Percentiles rank a stretch among this genome's conserved stretches.
These are phyloP conservation scores for Chalaropsis thielavioides DNA, from an alignment of 2,329 filamentous ascomycete species.

Conservation along the genomic window DNA sequence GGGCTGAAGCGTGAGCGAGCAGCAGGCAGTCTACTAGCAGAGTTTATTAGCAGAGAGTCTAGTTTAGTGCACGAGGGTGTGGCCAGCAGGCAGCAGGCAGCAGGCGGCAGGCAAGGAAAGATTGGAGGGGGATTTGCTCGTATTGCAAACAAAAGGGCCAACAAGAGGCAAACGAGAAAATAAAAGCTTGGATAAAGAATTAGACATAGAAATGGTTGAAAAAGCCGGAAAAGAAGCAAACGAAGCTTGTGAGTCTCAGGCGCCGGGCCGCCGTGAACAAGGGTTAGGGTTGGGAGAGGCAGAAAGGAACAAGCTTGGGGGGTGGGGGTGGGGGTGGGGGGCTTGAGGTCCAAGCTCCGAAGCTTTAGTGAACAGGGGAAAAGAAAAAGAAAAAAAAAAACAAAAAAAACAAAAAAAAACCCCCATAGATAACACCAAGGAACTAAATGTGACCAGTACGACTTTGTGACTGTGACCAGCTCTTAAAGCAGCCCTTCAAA, in stretches of 20 bases:
- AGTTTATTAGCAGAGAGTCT: not conserved
- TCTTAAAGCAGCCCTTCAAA: too few species aligned
- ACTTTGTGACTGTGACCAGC: too few species aligned
- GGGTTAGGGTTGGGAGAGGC: too few species aligned
- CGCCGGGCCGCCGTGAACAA: too few species aligned
- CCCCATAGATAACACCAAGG: not conserved
- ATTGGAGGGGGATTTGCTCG: not conserved
- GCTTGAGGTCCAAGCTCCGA: not conserved
- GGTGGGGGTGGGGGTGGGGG: not conserved
- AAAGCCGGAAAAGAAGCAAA: not conserved
- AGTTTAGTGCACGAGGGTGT: not conserved
- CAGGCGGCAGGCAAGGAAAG: not conserved
- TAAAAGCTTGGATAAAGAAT: too few species aligned
- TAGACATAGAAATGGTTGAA: not conserved
- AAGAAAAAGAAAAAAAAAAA: not conserved
- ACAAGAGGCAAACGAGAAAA: not conserved
- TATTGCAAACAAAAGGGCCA: not conserved
- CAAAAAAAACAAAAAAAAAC: not conserved
- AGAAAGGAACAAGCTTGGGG: not conserved
- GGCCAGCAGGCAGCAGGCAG: not conserved
- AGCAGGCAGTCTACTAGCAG: not conserved
- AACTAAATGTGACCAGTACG: too few species aligned
- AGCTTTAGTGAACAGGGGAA: not conserved
- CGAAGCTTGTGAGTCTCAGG: too few species aligned
- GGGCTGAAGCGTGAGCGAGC: not conserved